Evolutionary conservation across 1,284 basidiomycete species (phyloP), one percentile per base, ranked within the genome.

Genomic region (Melampsora larici-populina): DNA sequence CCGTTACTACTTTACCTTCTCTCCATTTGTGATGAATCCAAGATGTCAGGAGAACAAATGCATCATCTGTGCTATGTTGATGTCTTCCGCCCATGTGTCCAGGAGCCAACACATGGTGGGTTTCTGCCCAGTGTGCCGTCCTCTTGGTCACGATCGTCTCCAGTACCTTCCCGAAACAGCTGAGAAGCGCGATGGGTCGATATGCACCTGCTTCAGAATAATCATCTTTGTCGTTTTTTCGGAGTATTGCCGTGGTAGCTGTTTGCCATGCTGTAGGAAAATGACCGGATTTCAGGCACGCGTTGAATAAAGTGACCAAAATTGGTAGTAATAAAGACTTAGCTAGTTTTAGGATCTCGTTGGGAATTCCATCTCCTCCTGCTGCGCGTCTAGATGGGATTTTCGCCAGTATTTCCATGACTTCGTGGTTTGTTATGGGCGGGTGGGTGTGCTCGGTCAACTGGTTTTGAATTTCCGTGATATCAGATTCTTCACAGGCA

Each of bases 161-260:
- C 11, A 74, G 65, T 18, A 66, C 31, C 31, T 74, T 74, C 17
- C 71, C 71, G 21, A 74, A 21, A 21, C 26, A 48, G 17, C 40
- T 65, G 11, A 74, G 46, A 1, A 74, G 31, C 2, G 71, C 46
- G 6, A 73, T 73, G 11, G 70, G 70, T n/a, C n/a, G n/a, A n/a
- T n/a, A n/a, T n/a, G n/a, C n/a, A n/a, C n/a, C n/a, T n/a, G n/a
- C n/a, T n/a, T 64, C 70, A 7, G 70, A 18, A 33, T 73, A 73
- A 7, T 33, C 36, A 7, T 63, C 58, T 64, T 64, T 63, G 26
- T 33, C n/a, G 7, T 26, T 15, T 48, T 73, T 73, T 5, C n/a
- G 15, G 18, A 73, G 11, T 29, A 73, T 73, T n/a, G 26, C 33
- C 1, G 70, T 64, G 13, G 18, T 73, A 6, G 58, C 60, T 18